A percentile compares a stretch with the other conserved stretches of the same genome.
Evolutionary conservation across 179 eudicot genomes (phyloP).

Genomic region (Beta macrorhiza): DNA sequence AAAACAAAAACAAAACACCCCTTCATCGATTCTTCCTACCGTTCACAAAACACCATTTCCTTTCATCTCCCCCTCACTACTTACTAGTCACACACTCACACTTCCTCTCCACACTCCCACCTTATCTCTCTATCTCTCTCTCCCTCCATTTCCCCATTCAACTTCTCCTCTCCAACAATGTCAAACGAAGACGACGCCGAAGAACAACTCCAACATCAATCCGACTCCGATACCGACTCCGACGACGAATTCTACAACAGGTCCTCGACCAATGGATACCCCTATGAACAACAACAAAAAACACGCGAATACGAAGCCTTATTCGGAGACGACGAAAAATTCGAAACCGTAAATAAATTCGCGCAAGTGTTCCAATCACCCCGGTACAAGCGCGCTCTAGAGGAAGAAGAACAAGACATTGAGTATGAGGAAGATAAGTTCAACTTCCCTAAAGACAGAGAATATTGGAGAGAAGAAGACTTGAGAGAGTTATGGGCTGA

Average conservation of each 20-base stretch:
- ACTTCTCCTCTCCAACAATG: not conserved
- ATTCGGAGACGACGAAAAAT: slow-evolving; percentile 32
- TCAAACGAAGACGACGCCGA: not conserved
- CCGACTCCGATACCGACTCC: slow-evolving; percentile 30
- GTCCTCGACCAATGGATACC: not conserved
- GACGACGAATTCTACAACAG: not conserved
- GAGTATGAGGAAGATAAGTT: slow-evolving; percentile 36
- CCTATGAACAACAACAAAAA: not conserved
- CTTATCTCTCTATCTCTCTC: not conserved
- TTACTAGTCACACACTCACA: too few species aligned
- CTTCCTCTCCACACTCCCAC: not conserved
- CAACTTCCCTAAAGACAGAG: slow-evolving; percentile 35
- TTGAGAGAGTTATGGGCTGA: slow-evolving; percentile 77
- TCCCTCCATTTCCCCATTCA: not conserved
- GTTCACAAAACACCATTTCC: too few species aligned
- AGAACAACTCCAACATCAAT: slow-evolving; percentile 9
- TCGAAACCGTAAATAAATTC: slow-evolving; percentile 40
- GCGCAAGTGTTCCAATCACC: slow-evolving; percentile 33
- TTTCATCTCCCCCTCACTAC: too few species aligned
- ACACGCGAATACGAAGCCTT: slow-evolving; percentile 15
- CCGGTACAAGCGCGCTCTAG: slow-evolving; percentile 19
- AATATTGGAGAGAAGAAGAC: slow-evolving; percentile 55
- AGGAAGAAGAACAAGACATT: slow-evolving; percentile 23
- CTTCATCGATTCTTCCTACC: too few species aligned
- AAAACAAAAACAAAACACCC: too few species aligned